Evolutionary conservation across 306 rosid species (phyloP).

Genomic region (Ziziphus jujuba): DNA sequence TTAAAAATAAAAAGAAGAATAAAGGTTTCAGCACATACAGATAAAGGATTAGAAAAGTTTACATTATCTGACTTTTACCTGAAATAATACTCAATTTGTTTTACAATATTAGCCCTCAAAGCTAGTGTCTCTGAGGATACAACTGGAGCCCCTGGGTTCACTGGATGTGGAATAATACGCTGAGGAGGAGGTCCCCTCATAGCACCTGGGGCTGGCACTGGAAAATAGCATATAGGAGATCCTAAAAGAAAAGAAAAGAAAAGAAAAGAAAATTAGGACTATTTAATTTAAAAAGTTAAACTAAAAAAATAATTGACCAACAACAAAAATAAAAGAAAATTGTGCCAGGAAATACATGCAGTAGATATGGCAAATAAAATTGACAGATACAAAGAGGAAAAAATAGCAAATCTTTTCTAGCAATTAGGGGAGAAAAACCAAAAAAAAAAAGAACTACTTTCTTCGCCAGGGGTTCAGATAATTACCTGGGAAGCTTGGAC

Average conservation of each 20-base stretch:
- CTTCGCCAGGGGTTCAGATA: not conserved
- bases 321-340: not conserved
- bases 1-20: not conserved
- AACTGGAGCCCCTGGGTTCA: slow-evolving; percentile 46
- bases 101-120: slow-evolving; percentile 59
- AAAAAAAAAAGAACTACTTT: not conserved
- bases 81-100: slow-evolving; percentile 89
- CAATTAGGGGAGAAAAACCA: not conserved
- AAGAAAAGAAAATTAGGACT: slow-evolving; percentile 19
- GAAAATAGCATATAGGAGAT: slow-evolving; percentile 67
- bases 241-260: slow-evolving; percentile 44
- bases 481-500: slow-evolving; percentile 78
- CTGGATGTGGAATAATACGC: slow-evolving; percentile 54
- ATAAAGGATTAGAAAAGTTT: not conserved
- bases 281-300: not conserved
- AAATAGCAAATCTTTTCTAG: not conserved
- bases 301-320: not conserved
- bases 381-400: not conserved
- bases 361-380: not conserved
- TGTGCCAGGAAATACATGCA: not conserved
- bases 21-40: not conserved
- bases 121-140: slow-evolving; percentile 50
- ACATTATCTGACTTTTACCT: slow-evolving; percentile 45
- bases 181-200: slow-evolving; percentile 71
- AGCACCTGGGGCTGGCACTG: slow-evolving; percentile 63